A percentile compares a stretch with the other conserved stretches of the same genome.
phyloP scores from a whole-genome alignment of 768 basidiomycete genomes.

The Brasilioporus rufonigricans region DNA sequence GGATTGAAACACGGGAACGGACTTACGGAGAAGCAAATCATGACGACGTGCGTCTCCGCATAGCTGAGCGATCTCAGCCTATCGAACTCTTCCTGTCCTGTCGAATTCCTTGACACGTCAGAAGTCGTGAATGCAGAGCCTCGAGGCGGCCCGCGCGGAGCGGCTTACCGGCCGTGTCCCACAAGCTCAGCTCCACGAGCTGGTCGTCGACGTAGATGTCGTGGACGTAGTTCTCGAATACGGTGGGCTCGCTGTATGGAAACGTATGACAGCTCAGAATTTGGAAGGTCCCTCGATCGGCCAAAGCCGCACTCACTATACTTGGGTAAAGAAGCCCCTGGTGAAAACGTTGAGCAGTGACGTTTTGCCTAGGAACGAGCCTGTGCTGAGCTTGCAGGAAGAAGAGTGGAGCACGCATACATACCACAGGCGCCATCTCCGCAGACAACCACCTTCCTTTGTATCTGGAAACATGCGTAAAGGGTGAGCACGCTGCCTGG shows the following conservation, averaged over 20 bases:
- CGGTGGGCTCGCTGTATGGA: slow-evolving; percentile 78
- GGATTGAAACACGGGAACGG: neutral
- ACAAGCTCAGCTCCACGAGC: slow-evolving; percentile 85
- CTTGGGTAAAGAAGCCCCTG: slow-evolving; percentile 90
- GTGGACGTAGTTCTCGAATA: slow-evolving; percentile 97
- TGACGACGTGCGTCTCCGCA: slow-evolving; percentile 93
- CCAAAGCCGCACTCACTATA: slow-evolving; percentile 62
- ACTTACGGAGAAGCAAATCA: slow-evolving; percentile 92
- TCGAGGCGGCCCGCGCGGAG: neutral
- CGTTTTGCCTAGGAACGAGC: slow-evolving; percentile 59
- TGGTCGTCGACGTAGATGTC: slow-evolving; percentile 86
- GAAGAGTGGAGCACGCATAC: neutral
- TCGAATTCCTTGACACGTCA: slow-evolving; percentile 32
- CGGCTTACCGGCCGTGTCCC: slow-evolving; percentile 90
- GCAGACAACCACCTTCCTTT: slow-evolving; percentile 81
- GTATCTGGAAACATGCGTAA: slow-evolving; percentile 35
- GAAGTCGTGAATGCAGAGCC: slow-evolving; percentile 20
- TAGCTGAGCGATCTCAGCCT: slow-evolving; percentile 91
- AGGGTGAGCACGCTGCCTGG: slow-evolving; percentile 13
- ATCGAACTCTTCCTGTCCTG: slow-evolving; percentile 96
- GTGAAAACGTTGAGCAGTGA: slow-evolving; percentile 87
- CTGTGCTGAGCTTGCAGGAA: slow-evolving; percentile 12
- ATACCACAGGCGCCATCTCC: slow-evolving; percentile 94
- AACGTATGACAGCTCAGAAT: neutral
- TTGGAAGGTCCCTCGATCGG: neutral